Evolutionary conservation across 2,329 filamentous ascomycete species (phyloP).

Genomic region (Cercospora sp.): DNA sequence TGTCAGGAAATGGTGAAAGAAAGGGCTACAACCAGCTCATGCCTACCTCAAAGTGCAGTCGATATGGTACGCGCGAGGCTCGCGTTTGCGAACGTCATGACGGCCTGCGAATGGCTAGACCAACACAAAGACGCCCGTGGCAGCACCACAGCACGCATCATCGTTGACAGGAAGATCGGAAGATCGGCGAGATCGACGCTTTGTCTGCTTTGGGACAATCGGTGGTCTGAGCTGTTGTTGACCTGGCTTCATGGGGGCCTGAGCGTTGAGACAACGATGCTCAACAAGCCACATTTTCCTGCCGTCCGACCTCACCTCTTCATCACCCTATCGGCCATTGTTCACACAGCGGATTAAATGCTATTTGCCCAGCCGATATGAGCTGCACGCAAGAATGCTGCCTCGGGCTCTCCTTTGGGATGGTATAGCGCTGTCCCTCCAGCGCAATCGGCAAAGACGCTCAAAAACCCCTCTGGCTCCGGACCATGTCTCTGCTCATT

Average conservation of each 20-base stretch:
- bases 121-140: conserved; percentile 2
- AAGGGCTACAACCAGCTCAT: background rate
- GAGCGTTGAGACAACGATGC: background rate
- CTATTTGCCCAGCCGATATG: background rate
- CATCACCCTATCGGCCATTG: background rate
- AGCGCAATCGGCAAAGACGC: background rate
- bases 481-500: background rate
- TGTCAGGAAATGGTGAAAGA: background rate
- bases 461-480: background rate
- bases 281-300: background rate
- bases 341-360: background rate
- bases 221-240: background rate
- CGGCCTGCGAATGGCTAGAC: conserved; percentile 1
- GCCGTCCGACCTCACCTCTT: background rate
- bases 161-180: background rate
- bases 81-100: conserved; percentile 6
- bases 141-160: conserved; percentile 1
- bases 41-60: background rate
- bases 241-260: background rate
- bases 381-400: background rate
- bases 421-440: background rate
- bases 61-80: conserved; percentile 8
- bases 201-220: background rate
- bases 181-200: conserved; percentile 9
- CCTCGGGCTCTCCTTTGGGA: background rate